A percentile compares a stretch with the other conserved stretches of the same genome.
Conservation (phyloP, 305 asterid species). For the Ajuga reptans region DNA sequence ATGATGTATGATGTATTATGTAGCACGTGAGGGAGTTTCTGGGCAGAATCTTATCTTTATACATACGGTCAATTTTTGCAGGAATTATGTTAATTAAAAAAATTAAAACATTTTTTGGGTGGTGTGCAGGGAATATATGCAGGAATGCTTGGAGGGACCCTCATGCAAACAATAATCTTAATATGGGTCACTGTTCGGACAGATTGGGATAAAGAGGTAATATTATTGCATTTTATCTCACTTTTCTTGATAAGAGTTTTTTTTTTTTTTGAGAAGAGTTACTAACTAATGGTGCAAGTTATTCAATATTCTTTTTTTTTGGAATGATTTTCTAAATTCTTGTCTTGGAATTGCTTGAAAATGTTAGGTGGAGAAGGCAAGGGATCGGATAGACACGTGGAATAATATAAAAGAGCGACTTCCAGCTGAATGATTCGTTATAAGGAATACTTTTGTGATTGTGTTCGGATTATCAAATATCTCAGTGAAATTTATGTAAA, state of each 20-base stretch:
- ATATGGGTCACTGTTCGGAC: constrained; percentile 54
- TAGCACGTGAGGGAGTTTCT: too few relatives aligned
- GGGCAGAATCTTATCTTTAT: too few relatives aligned
- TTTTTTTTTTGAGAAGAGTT: too few relatives aligned
- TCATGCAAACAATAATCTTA: constrained; percentile 52
- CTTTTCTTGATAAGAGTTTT: too few relatives aligned
- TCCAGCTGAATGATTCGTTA: constrained; percentile 17
- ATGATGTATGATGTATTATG: too few relatives aligned
- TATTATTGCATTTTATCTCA: neutral
- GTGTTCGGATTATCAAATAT: neutral
- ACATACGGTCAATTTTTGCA: too few relatives aligned
- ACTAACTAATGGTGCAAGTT: too few relatives aligned
- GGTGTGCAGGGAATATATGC: constrained; percentile 56
- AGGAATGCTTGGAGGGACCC: constrained; percentile 56
- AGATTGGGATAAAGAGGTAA: constrained; percentile 63
- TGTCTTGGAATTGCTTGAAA: neutral
- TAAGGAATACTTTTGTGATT: neutral
- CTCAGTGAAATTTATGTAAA: too few relatives aligned
- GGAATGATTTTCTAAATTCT: too few relatives aligned
- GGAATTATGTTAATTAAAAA: too few relatives aligned
- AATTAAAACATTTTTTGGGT: too few relatives aligned
- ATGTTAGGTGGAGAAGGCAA: constrained; percentile 47
- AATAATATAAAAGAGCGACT: constrained; percentile 4
- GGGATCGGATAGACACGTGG: constrained; percentile 36
- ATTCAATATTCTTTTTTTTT: too few relatives aligned